Percentiles rank a stretch among this genome's conserved stretches.
Conservation (phyloP, 2,329 filamentous ascomycete genomes). For the Ceratocystis colombiana region DNA sequence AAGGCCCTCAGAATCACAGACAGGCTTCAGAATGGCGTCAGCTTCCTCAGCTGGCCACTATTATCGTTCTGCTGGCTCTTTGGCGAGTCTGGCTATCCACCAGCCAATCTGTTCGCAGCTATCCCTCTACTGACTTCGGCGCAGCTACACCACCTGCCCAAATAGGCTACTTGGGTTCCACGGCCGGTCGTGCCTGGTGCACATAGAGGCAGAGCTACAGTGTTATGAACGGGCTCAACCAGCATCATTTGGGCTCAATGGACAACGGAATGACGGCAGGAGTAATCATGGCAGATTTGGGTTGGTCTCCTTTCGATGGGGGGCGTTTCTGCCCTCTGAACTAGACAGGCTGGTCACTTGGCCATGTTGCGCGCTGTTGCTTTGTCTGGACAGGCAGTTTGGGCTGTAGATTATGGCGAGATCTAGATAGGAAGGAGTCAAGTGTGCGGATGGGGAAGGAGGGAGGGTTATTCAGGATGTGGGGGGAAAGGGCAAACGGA, state of each 20-base stretch:
- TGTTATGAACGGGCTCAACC: background rate
- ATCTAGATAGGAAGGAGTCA: background rate
- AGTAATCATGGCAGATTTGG: background rate
- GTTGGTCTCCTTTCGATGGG: background rate
- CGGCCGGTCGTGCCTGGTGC: background rate
- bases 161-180: background rate
- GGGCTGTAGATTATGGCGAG: background rate
- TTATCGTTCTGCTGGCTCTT: background rate
- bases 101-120: background rate
- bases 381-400: background rate
- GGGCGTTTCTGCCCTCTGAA: too few relatives aligned
- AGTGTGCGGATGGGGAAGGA: background rate
- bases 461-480: background rate
- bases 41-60: background rate
- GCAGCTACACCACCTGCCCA: background rate
- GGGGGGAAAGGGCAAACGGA: background rate
- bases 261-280: background rate
- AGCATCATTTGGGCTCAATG: background rate
- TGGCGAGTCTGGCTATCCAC: background rate
- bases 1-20: background rate
- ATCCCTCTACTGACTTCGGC: background rate
- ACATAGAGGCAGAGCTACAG: conserved; percentile 2
- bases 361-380: background rate
- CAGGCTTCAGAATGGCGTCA: background rate
- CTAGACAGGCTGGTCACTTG: background rate